phyloP scores from a whole-genome alignment of 2,329 filamentous ascomycete species.

The Elsinoe ampelina region DNA sequence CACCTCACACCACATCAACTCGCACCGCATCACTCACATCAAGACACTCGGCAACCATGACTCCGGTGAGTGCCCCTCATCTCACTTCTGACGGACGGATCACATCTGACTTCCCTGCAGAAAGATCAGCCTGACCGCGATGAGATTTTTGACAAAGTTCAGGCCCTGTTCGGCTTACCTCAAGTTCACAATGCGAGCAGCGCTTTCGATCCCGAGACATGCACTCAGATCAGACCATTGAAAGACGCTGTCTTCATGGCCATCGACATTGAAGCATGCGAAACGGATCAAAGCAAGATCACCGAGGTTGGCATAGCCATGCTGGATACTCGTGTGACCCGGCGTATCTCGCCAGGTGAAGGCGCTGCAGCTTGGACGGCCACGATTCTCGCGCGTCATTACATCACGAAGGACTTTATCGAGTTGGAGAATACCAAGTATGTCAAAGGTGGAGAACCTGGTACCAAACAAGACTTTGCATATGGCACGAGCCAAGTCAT shows the following conservation, averaged over 20 bases:
- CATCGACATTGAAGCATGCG: slow-evolving; percentile 24
- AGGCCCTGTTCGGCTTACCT: neutral
- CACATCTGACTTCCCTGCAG: neutral
- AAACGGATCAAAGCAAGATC: slow-evolving; percentile 19
- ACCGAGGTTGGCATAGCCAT: slow-evolving; percentile 23
- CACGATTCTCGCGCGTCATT: slow-evolving; percentile 37
- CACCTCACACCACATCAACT: neutral
- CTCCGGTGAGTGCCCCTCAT: neutral
- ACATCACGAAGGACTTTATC: slow-evolving; percentile 16
- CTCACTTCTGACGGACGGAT: neutral
- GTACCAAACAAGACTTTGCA: slow-evolving; percentile 18
- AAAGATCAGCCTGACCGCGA: neutral
- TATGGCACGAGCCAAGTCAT: slow-evolving; percentile 21
- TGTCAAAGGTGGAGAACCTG: neutral
- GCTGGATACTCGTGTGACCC: slow-evolving; percentile 59
- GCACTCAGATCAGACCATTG: neutral
- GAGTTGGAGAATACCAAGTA: slow-evolving; percentile 9
- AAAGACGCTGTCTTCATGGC: slow-evolving; percentile 21
- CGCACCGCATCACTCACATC: too few relatives aligned
- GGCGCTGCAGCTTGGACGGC: slow-evolving; percentile 57
- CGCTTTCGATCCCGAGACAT: neutral
- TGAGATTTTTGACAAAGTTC: neutral
- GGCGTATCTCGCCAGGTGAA: slow-evolving; percentile 48
- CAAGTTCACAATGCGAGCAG: neutral
- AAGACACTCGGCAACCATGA: too few relatives aligned